A percentile compares a stretch with the other conserved stretches of the same genome.
phyloP scores from a whole-genome alignment of 2,329 filamentous ascomycete species.

The Diplodia corticola region DNA sequence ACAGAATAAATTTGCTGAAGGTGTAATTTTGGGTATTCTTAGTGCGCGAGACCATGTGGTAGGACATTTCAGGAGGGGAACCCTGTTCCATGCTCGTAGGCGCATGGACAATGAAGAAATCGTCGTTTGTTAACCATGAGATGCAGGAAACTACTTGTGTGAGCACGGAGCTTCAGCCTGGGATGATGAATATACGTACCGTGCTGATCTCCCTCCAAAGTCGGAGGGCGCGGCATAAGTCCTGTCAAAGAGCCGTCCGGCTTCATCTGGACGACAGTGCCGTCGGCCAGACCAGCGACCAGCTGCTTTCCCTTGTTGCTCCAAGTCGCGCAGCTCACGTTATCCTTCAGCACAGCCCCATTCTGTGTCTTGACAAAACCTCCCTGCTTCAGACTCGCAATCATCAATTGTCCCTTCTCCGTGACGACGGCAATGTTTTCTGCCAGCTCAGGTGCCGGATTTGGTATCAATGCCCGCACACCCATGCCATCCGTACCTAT shows the following conservation, averaged over 20 bases:
- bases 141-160: slow-evolving; percentile 70
- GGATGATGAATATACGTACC: slow-evolving; percentile 53
- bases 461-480: slow-evolving; percentile 74
- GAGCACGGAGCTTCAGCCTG: not conserved
- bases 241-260: slow-evolving; percentile 76
- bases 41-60: slow-evolving; percentile 74
- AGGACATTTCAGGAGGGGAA: slow-evolving; percentile 63
- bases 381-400: slow-evolving; percentile 75
- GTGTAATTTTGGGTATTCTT: slow-evolving; percentile 60
- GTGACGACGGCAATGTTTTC: slow-evolving; percentile 81
- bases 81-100: slow-evolving; percentile 55
- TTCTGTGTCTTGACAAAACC: slow-evolving; percentile 59
- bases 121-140: slow-evolving; percentile 82
- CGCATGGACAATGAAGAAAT: slow-evolving; percentile 80
- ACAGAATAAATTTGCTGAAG: slow-evolving; percentile 71
- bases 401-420: slow-evolving; percentile 73
- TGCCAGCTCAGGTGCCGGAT: slow-evolving; percentile 71
- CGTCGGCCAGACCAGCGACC: slow-evolving; percentile 80
- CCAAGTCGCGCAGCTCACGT: slow-evolving; percentile 85
- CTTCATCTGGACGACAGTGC: slow-evolving; percentile 79
- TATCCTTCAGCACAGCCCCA: slow-evolving; percentile 65
- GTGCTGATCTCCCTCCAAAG: slow-evolving; percentile 63
- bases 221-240: slow-evolving; percentile 74
- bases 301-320: slow-evolving; percentile 92
- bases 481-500: slow-evolving; percentile 73